Evolutionary conservation across 2,329 filamentous ascomycete genomes (phyloP).

Genomic region (Fusarium sterilihyphosum): DNA sequence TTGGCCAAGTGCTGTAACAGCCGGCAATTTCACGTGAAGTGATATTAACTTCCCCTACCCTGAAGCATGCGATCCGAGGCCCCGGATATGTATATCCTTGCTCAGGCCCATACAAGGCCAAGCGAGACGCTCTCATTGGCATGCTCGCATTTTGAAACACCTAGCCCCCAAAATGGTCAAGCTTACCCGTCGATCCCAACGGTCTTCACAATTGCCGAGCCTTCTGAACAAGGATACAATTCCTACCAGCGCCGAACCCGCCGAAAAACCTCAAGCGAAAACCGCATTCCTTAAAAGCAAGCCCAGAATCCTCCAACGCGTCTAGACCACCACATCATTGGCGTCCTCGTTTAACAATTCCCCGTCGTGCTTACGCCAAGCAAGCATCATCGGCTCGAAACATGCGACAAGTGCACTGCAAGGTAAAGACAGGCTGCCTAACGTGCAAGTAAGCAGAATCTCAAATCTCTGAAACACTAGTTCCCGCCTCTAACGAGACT

Average conservation of each 20-base stretch:
- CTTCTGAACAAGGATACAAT: background rate
- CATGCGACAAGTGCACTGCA: background rate
- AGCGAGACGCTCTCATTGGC: background rate
- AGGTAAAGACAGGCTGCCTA: background rate
- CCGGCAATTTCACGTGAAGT: too few relatives aligned
- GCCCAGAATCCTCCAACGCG: background rate
- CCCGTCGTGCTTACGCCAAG: background rate
- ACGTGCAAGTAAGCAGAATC: background rate
- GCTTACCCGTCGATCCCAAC: background rate
- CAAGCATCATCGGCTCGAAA: background rate
- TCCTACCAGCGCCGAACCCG: background rate
- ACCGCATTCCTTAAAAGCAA: background rate
- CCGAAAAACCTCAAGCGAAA: background rate
- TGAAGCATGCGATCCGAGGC: too few relatives aligned
- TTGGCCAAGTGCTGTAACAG: too few relatives aligned
- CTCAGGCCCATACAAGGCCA: fast-evolving
- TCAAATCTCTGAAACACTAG: background rate
- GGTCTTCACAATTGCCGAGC: background rate
- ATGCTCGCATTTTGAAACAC: background rate
- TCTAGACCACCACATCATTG: background rate
- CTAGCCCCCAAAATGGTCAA: background rate
- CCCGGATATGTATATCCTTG: background rate
- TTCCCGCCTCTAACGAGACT: background rate
- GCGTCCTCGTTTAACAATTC: background rate
- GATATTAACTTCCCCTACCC: too few relatives aligned